Conservation (phyloP, 140 eudicot genomes). For the Bidens hawaiensis region DNA sequence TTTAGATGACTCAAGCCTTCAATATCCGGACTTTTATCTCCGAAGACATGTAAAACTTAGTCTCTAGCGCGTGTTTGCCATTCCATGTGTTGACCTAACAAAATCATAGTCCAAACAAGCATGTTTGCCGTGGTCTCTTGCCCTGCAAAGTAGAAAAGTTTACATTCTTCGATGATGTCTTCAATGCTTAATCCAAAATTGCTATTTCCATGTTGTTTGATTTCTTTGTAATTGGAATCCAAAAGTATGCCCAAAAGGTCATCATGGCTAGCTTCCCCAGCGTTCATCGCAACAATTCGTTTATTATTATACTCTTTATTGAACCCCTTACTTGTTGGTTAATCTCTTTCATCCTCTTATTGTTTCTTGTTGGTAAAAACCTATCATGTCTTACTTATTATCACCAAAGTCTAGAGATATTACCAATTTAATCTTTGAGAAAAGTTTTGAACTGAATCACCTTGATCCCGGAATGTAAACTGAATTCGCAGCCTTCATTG, state of each 20-base stretch:
- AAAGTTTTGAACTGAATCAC: background rate
- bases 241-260: conserved; percentile 38
- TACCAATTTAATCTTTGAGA: background rate
- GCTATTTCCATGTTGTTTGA: background rate
- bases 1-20: conserved; percentile 26
- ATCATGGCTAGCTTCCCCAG: conserved; percentile 21
- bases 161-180: conserved; percentile 37
- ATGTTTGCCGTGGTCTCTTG: conserved; percentile 33
- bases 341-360: conserved; percentile 22
- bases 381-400: background rate
- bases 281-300: conserved; percentile 18
- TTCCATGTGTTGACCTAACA: conserved; percentile 19
- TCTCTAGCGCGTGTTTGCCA: conserved; percentile 42
- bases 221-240: conserved; percentile 15
- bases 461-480: conserved; percentile 32
- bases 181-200: conserved; percentile 16
- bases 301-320: conserved; percentile 30
- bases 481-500: background rate
- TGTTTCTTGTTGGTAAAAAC: conserved; percentile 29
- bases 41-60: conserved; percentile 23
- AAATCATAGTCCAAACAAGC: conserved; percentile 38
- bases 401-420: background rate
- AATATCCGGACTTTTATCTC: conserved; percentile 23
- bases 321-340: conserved; percentile 12
- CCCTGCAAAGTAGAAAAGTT: conserved; percentile 41